These are phyloP conservation scores for Galeopsis tetrahit DNA, from an alignment of 257 asterid species.

Conservation along the genomic window DNA sequence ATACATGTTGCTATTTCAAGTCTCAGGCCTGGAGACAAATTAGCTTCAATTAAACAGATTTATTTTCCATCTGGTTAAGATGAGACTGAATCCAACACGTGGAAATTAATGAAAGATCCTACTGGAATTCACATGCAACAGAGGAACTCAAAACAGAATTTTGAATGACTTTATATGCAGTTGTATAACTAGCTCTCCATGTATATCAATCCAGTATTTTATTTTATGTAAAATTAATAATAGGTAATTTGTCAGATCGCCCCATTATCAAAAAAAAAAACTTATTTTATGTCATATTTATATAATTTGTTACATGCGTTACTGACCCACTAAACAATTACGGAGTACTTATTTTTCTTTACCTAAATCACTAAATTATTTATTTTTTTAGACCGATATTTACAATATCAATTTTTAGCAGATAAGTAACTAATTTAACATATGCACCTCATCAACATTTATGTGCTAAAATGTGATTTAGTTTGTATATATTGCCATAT, in stretches of 20 bases:
- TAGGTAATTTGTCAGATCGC: no score
- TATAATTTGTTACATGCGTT: not conserved
- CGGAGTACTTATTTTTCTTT: no score
- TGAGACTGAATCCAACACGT: slow-evolving; percentile 10
- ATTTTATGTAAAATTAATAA: no score
- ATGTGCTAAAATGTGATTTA: no score
- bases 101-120: slow-evolving; percentile 23
- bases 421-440: no score
- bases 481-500: no score
- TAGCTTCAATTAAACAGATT: not conserved
- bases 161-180: slow-evolving; percentile 1
- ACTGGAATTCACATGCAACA: slow-evolving; percentile 34
- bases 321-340: no score
- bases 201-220: not conserved
- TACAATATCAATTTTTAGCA: no score
- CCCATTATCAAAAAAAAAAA: no score
- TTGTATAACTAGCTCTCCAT: not conserved
- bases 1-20: not conserved
- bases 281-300: not conserved
- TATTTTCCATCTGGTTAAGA: not conserved
- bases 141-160: not conserved
- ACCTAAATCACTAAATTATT: no score
- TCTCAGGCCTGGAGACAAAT: slow-evolving; percentile 1
- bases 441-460: no score
- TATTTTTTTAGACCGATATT: no score